Evolutionary conservation across 164 flowering plant species (phyloP), one percentile per base, ranked within the genome.

Genomic region (Stephania yunnanensis): DNA sequence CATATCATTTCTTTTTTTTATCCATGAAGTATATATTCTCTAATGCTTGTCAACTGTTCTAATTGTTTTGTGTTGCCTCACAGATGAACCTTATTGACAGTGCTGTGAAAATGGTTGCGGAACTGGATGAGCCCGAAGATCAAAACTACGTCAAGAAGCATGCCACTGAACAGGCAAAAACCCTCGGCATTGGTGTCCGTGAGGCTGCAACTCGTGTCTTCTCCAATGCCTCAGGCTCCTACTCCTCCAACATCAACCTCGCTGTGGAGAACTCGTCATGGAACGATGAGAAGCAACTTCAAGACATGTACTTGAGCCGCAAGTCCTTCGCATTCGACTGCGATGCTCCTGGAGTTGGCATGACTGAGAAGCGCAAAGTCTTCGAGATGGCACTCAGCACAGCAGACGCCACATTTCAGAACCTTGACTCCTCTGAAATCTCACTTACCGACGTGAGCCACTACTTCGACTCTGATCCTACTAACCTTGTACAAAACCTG

Each of bases 251-350:
- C 76, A 75, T 96, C 63, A 96, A 96, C 82, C 98, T 96, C 66
- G 99, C 99, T 8, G 95, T 96, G 9, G 99, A 96, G 82, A 96
- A 96, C 70, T 94, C 99, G 12, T 88, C 99, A 7, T 96, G 99
- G 99, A 93, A 92, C 72, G 97, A 96, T 67, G 99, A 96, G 90
- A 92, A 93, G 84, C 99, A 96, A 82, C 97, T 96, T 30, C 99
- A 95, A 73, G 99, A 93, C 87, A 95, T 95, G 99, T 93, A 93
- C 85, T 81, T 93, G 85, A 95, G 97, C 88, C 80, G 97, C 74
- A 95, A 95, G 78, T 96, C 98, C 19, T 96, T 93, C 76, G 99
- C 98, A 22, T 93, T 96, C 61, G 98, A 96, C 78, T 80, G 82
- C 50, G 99, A 96, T 80, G 90, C 98, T 10, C 97, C 97, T 20